Evolutionary conservation across 1,139 yeast genomes (phyloP), one percentile per base, ranked within the genome.

Genomic region (Debaryomyces nepalensis): DNA sequence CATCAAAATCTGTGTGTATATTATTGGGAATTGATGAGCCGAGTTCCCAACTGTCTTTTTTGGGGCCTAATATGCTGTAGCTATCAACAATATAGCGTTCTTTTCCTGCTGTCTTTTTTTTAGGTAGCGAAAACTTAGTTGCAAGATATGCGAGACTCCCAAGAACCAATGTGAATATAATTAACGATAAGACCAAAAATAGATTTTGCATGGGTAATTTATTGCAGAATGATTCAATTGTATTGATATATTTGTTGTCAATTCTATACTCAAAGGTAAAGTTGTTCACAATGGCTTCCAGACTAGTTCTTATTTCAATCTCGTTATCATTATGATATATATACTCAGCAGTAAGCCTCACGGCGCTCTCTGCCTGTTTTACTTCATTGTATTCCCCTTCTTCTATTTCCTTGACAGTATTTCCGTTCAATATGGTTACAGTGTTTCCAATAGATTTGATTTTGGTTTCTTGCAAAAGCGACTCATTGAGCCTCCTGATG

Each of bases 381-480:
- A n/a, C n/a, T n/a, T n/a, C n/a, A n/a, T n/a, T n/a, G n/a, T n/a
- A n/a, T n/a, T 27, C 2, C 10, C 10, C 20, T 10, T 16, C 12
- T 16, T 16, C 6, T 12, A 9, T 9, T 4, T 16, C n/a, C n/a
- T 29, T 12, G 8, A 3, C 18, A n/a, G 10, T 14, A 27, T 15
- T 7, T 15, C 4, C 3, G n/a, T n/a, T n/a, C n/a, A n/a, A n/a
- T 29, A 16, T 9, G 10, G n/a, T 15, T 5, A 30, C 34, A 18
- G 10, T 15, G 33, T 27, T 14, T 8, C 10, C 40, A 9, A 37
- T 29, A 14, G 23, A 18, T 22, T 37, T 37, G 10, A 30, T 23
- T 9, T 18, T 29, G 14, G 34, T 7, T 22, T 37, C 35, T 7
- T 11, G 40, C 22, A 37, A 23, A 23, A 37, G 34, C 14, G 21